Evolutionary conservation across 306 rosid genomes (phyloP).

Genomic region (Medicago ruthenica): DNA sequence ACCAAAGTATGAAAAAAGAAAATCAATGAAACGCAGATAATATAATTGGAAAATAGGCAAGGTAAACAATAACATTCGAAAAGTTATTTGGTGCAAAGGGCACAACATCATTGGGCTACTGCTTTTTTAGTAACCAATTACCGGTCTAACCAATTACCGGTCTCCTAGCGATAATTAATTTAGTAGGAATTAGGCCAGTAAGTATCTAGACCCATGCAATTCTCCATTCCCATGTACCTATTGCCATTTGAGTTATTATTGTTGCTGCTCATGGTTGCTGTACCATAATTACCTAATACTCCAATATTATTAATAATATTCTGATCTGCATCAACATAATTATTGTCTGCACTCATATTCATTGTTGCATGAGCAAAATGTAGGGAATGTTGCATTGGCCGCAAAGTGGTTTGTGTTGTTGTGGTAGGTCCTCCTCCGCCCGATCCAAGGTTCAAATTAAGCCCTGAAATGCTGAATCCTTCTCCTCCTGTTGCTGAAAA

Average conservation of each 20-base stretch:
- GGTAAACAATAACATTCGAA: neutral
- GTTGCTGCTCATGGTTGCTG: too few species aligned
- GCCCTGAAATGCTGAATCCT: conserved; percentile 3
- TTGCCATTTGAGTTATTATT: too few species aligned
- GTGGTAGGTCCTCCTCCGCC: neutral
- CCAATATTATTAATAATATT: neutral
- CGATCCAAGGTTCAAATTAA: conserved; percentile 3
- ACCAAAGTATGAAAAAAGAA: too few species aligned
- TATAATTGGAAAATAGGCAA: neutral
- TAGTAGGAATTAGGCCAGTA: conserved; percentile 3
- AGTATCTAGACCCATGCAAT: neutral
- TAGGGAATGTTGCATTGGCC: neutral
- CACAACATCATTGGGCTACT: neutral
- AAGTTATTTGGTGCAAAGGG: neutral
- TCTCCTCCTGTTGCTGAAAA: neutral
- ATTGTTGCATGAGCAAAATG: neutral
- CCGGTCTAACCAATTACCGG: neutral
- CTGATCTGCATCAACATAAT: neutral
- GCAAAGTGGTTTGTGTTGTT: neutral
- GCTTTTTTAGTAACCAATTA: neutral
- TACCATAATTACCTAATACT: neutral
- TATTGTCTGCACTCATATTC: neutral
- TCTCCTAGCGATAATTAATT: neutral
- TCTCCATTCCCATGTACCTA: neutral
- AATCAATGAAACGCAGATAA: too few species aligned